These are phyloP conservation scores for Cyberlindnera galapagoensis DNA, from an alignment of 805 yeast genomes.

Conservation along the genomic window DNA sequence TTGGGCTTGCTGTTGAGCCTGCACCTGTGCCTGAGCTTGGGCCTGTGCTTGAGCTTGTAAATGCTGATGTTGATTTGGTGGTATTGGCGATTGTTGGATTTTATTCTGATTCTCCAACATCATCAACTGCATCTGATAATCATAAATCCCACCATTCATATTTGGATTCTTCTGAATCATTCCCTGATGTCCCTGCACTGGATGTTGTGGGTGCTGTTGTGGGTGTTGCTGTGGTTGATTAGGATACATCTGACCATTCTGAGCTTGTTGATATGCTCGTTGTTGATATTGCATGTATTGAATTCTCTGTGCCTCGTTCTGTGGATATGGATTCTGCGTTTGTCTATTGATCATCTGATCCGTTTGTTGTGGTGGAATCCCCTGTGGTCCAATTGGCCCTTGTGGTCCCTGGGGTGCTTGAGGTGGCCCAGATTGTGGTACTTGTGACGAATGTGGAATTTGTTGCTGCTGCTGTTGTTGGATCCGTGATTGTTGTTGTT, in stretches of 20 bases:
- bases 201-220: constrained; percentile 24
- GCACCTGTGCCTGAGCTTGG: too few species aligned
- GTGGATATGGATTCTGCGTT: too few species aligned
- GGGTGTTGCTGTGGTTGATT: constrained; percentile 17
- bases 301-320: too few species aligned
- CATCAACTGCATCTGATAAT: constrained; percentile 75
- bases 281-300: too few species aligned
- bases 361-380: too few species aligned
- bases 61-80: constrained; percentile 2
- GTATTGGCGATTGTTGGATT: constrained; percentile 7
- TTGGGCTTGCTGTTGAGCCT: background rate
- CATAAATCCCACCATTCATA: constrained; percentile 49
- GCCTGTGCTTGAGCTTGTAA: background rate
- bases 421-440: constrained; percentile 22
- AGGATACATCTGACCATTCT: too few species aligned
- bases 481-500: constrained; percentile 9
- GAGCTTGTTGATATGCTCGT: too few species aligned
- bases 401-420: constrained; percentile 9
- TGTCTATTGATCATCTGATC: too few species aligned
- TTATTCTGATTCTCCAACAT: constrained; percentile 71
- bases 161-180: constrained; percentile 8
- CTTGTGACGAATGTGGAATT: constrained; percentile 21
- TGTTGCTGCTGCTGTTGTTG: constrained; percentile 11
- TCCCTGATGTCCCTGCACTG: constrained; percentile 11
- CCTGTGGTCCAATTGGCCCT: too few species aligned